Evolutionary conservation across 768 basidiomycete species (phyloP), one percentile per base, ranked within the genome.

Genomic region (Lepiota venenata): DNA sequence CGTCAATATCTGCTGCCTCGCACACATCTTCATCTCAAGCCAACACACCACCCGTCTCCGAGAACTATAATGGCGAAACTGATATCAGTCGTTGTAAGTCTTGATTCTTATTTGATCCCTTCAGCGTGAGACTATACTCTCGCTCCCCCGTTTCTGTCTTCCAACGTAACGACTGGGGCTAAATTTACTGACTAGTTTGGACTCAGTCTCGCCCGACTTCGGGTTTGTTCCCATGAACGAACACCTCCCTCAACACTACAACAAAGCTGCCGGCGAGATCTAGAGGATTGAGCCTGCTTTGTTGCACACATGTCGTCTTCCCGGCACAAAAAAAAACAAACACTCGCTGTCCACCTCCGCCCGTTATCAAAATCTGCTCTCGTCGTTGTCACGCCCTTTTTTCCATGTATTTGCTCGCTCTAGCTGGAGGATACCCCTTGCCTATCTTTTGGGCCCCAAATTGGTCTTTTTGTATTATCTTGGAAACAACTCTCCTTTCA

Each of bases 51-150:
- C 89, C 88, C 21, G 79, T 87, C 53, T 79, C 85, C 54, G 83
- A 85, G 50, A 83, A 78, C 56, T 85, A 83, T 53, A 78, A 78
- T 60, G 76, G 79, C 40, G 86, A 86, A 59, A 84, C 87, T 53
- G 87, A 88, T 69, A 87, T 91, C 67, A 87, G 84, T 66, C 83
- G 89, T 70, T 91, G 89, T 91, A 74, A 85, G 89, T 87, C 58
- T 50, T 22, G 10, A 14, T 41, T 25, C 21, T 47, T n/a, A 42
- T 39, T 38, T 39, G 51, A 57, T 36, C 42, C 47, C 55, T 18
- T 56, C 29, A 56, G 49, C 57, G 47, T 56, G 54, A 27, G 18
- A 44, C 32, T 4, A 42, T 12, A 2, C 39, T 6, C 22, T 20
- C 51, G 3, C 35, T 57, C 39, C 46, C 40, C 37, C 43, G 37